Base-by-base conservation (phyloP, 805 yeast genomes). In the Saccharomyces paradoxus region DNA sequence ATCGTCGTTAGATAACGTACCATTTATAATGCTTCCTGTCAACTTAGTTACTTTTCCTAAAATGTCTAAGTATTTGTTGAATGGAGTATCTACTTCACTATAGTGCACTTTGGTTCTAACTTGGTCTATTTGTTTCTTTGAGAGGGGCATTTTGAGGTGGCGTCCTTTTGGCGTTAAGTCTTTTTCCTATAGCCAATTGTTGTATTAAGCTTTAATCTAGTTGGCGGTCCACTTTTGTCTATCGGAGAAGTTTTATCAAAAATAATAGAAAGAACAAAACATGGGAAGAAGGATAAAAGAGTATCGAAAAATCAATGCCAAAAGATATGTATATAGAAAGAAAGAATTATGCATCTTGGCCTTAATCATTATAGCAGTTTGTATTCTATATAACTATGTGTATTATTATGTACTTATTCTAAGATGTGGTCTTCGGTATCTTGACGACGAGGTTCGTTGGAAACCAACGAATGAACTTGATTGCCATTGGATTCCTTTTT, bases 71-170 rank as follows among this genome's bases (percentile, higher is more conserved):
- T 68, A 68, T 31, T 57, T 61, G 48, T 61, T 63, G 48, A 61
- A 62, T 2, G 63, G 57, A 14, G 57, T 46, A 51, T 68, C 70
- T 6, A 58, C 57, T 46, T 66, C 70, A 52, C 63, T 64, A 50
- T 59, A 65, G 8, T 50, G 55, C 1, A 66, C 69, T 50, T 65
- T 66, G 13, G 53, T 58, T 26, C 60, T 57, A 21, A 65, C 63
- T 46, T 60, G 59, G 27, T 56, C 60, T 5, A 53, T 55, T 50
- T 63, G 63, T 6, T 41, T 22, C 10, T 55, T 49, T 13, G 54
- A 58, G 24, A 58, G 47, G 8, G 56, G 48, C 31, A 57, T 53
- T 41, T 48, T 44, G 21, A 12, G 14, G 10, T 3, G 14, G 17
- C 4, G 13, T 17, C 17, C 13, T n/a, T 46, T 22, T 21, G 21